phyloP scores from a whole-genome alignment of 768 basidiomycete species.

The Plicaturopsis crispa region DNA sequence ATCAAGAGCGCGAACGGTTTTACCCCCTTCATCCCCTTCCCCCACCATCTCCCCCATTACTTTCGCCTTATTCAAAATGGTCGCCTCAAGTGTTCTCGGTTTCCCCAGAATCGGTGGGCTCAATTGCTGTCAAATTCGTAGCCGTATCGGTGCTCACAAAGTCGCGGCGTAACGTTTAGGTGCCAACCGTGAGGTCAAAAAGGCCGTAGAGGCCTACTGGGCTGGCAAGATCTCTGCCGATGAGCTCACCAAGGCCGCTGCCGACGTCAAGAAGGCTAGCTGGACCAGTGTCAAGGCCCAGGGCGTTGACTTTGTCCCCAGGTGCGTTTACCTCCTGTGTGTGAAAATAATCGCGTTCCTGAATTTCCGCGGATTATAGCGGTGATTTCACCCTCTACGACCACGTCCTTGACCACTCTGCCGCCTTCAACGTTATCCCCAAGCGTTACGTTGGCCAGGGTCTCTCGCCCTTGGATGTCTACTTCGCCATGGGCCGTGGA shows the following conservation, averaged over 20 bases:
- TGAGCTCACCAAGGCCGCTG: constrained; percentile 81
- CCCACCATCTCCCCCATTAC: constrained; percentile 9
- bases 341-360: too few species aligned
- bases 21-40: constrained; percentile 7
- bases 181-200: constrained; percentile 92
- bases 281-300: constrained; percentile 82
- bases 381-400: constrained; percentile 99
- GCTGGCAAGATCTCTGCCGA: constrained; percentile 83
- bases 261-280: constrained; percentile 80
- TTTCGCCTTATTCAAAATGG: constrained; percentile 49
- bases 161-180: constrained; percentile 43
- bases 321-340: constrained; percentile 59
- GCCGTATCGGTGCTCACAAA: neutral
- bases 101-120: constrained; percentile 84
- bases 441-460: constrained; percentile 85
- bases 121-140: neutral
- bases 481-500: constrained; percentile 99
- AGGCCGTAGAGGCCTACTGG: constrained; percentile 99
- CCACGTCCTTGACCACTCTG: constrained; percentile 96
- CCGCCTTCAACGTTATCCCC: constrained; percentile 94
- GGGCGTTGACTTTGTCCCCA: constrained; percentile 87
- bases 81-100: constrained; percentile 79
- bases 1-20: constrained; percentile 19
- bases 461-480: constrained; percentile 86
- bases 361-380: too few species aligned